Evolutionary conservation across 192 early-diverging fungal species (phyloP).

Genomic region (Coemansia sp.): DNA sequence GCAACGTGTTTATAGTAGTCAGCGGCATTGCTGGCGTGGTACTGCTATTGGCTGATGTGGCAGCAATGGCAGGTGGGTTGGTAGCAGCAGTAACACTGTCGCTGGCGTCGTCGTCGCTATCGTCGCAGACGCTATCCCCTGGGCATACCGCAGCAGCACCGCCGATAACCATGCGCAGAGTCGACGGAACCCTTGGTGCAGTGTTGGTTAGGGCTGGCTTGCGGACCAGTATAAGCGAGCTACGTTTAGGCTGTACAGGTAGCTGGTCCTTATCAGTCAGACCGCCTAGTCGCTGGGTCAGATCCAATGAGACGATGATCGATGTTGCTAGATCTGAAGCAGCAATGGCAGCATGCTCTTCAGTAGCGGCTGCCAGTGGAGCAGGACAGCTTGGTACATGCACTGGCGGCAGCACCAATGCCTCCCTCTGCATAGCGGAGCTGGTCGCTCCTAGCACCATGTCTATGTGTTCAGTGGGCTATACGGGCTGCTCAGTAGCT

Average conservation of each 20-base stretch:
- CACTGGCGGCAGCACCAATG: not conserved
- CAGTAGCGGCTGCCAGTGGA: not conserved
- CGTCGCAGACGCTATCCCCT: not conserved
- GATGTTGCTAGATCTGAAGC: not conserved
- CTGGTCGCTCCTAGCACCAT: not conserved
- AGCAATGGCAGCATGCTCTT: not conserved
- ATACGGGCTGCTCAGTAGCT: not conserved
- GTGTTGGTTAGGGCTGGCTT: slow-evolving; percentile 8
- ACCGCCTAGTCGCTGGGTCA: not conserved
- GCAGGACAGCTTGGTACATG: not conserved
- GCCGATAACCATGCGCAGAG: slow-evolving; percentile 33
- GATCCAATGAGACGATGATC: not conserved
- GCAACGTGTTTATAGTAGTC: not conserved
- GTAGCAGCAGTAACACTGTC: not conserved
- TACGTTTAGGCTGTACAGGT: not conserved
- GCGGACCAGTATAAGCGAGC: not conserved
- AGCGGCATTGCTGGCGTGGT: not conserved
- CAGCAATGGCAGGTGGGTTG: not conserved
- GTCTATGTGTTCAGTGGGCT: not conserved
- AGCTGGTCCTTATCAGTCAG: not conserved
- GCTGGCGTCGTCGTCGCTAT: not conserved
- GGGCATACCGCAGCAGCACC: not conserved
- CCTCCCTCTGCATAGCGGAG: not conserved
- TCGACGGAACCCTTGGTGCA: slow-evolving; percentile 44
- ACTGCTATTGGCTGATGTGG: not conserved